These are phyloP conservation scores for Graphilbum ipis-grandicollis DNA, from an alignment of 2,329 filamentous ascomycete species.

Conservation along the genomic window DNA sequence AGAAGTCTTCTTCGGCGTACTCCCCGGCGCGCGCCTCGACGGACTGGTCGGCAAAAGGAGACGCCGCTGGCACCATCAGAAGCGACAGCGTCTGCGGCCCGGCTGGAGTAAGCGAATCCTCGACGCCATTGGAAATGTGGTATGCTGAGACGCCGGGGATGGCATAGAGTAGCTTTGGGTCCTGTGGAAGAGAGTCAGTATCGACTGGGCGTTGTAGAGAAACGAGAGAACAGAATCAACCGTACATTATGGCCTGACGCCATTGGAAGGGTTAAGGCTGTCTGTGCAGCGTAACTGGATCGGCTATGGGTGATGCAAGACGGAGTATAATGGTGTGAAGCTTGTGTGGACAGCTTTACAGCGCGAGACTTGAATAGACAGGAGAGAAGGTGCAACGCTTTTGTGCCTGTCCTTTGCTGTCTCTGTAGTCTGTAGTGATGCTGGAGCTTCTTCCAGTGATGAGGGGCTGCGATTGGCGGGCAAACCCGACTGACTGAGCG, in stretches of 20 bases:
- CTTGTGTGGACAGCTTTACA: no score
- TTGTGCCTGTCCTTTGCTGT: no score
- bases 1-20: slow-evolving; percentile 70
- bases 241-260: slow-evolving; percentile 27
- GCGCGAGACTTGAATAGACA: no score
- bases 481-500: no score
- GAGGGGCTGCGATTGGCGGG: neutral
- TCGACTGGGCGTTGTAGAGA: neutral
- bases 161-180: slow-evolving; percentile 50
- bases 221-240: neutral
- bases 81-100: slow-evolving; percentile 84
- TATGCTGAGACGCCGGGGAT: slow-evolving; percentile 80
- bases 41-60: slow-evolving; percentile 41
- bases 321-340: no score
- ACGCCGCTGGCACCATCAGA: slow-evolving; percentile 86
- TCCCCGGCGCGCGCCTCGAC: slow-evolving; percentile 30
- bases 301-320: no score
- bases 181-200: slow-evolving; percentile 17
- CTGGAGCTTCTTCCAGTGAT: no score
- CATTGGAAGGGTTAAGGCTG: no score
- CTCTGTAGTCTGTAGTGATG: no score
- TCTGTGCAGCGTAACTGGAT: no score
- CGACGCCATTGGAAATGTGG: slow-evolving; percentile 76
- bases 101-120: slow-evolving; percentile 64
- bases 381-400: no score